Conservation (phyloP, 192 early-diverging fungal species). For the Thamnidium elegans region DNA sequence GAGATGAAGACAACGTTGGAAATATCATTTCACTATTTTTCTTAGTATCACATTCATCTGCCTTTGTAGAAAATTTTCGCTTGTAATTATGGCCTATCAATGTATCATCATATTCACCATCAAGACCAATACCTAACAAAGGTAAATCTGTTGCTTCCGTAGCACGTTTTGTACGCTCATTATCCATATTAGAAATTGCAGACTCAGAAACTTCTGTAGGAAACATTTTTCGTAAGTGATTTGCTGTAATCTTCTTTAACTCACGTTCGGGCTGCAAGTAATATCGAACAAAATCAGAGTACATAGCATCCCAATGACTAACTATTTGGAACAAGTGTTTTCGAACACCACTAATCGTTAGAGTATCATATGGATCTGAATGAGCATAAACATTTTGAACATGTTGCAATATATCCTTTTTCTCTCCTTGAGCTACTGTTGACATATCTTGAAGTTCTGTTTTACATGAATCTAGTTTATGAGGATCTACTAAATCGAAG, state of each 20-base stretch:
- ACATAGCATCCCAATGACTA: constrained; percentile 80
- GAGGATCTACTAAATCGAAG: constrained; percentile 71
- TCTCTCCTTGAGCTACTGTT: constrained; percentile 70
- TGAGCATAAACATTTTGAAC: constrained; percentile 82
- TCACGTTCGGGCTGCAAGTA: constrained; percentile 85
- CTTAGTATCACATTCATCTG: not conserved
- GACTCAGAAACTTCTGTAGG: constrained; percentile 30
- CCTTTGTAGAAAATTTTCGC: not conserved
- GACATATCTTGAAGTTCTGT: constrained; percentile 68
- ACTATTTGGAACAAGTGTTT: constrained; percentile 78
- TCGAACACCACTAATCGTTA: constrained; percentile 78
- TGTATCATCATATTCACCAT: constrained; percentile 17
- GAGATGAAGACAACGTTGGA: constrained; percentile 40
- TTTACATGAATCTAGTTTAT: constrained; percentile 68
- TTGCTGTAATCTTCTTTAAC: constrained; percentile 59
- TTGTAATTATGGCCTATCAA: not conserved
- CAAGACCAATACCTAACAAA: constrained; percentile 37
- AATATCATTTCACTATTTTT: constrained; percentile 6
- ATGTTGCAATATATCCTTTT: constrained; percentile 76
- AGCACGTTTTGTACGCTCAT: constrained; percentile 41
- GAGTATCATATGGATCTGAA: constrained; percentile 71
- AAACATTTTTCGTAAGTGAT: constrained; percentile 64
- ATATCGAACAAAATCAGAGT: constrained; percentile 70
- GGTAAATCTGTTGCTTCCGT: constrained; percentile 47
- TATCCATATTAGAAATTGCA: constrained; percentile 11